Percentiles rank a stretch among this genome's conserved stretches.
phyloP scores from a whole-genome alignment of 345 rosid species.

The Aegle marmelos region DNA sequence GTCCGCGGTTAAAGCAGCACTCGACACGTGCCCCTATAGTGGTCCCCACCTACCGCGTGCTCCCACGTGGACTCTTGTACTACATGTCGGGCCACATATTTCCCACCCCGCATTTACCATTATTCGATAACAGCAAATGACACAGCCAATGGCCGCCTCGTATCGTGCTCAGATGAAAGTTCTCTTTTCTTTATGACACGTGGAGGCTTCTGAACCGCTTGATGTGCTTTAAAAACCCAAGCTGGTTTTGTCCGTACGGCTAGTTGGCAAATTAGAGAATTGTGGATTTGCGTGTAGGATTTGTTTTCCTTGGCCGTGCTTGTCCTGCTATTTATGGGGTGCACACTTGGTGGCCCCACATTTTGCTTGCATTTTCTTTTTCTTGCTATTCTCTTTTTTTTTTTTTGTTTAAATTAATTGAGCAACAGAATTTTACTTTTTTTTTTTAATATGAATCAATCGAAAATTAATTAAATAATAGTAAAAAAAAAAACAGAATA shows the following conservation, averaged over 20 bases:
- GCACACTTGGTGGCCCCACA: background rate
- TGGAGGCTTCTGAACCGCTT: background rate
- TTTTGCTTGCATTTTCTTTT: background rate
- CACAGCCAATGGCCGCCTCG: background rate
- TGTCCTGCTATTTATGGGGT: background rate
- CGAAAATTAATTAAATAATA: too few relatives aligned
- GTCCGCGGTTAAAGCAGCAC: conserved; percentile 16
- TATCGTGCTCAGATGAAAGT: background rate
- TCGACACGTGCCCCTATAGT: conserved; percentile 23
- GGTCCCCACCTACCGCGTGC: conserved; percentile 19
- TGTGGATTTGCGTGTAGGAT: background rate
- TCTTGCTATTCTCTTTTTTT: background rate
- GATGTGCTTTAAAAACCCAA: background rate
- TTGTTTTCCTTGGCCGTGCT: background rate
- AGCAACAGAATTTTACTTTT: too few relatives aligned
- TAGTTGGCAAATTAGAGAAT: background rate
- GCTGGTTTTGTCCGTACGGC: background rate
- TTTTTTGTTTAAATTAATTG: too few relatives aligned
- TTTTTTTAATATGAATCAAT: too few relatives aligned
- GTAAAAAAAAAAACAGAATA: too few relatives aligned
- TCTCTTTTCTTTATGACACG: background rate
- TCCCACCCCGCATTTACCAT: background rate
- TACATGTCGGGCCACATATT: conserved; percentile 28
- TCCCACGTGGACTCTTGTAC: conserved; percentile 38
- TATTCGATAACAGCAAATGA: too few relatives aligned